Evolutionary conservation across 2,329 filamentous ascomycete genomes (phyloP), one percentile per base, ranked within the genome.

Genomic region (Bisporella sp.): DNA sequence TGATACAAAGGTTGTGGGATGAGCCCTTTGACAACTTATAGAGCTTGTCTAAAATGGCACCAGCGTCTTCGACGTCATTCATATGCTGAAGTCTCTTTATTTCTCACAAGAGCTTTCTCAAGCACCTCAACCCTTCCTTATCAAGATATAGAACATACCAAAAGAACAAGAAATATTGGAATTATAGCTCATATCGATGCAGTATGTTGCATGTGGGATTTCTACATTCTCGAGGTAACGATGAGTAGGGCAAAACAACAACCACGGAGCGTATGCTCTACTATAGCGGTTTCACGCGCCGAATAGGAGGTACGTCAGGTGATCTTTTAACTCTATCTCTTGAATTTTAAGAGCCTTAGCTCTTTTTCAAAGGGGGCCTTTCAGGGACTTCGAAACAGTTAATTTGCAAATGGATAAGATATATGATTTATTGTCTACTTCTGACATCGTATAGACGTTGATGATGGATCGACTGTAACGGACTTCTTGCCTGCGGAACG

Each of bases 141-240:
- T 42, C 53, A 59, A 51, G 57, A 62, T 45, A 54, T 55, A 2
- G 49, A 21, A 21, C 21, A 44, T 41, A 52, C 61, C 42, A 54
- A 79, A 39, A 80, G 80, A 61, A 93, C 91, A 47, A 79, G 92
- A 60, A 99, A 99, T 65, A 96, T 99, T 66, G 93, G 93, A 54
- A 97, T 99, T 59, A 96, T 99, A 68, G 93, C 93, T 53, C 93
- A 99, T 68, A 96, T 99, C 57, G 93, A 97, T 82, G 93, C 93
- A 50, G 78, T 81, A 66, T 59, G 75, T 40, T 41, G 41, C 44
- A 8, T 31, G 9, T 31, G 30, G 12, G 21, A 7, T 41, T 21
- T 37, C 5, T 32, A 12, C n/a, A 41, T 21, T 44, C n/a, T 32
- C 11, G 31, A 28, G 31, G 50, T 60, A 2, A 59, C 29, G 29